A percentile compares a stretch with the other conserved stretches of the same genome.
These are phyloP conservation scores for Dunaliella primolecta DNA, from an alignment of 139 green algal genomes.

Conservation along the genomic window DNA sequence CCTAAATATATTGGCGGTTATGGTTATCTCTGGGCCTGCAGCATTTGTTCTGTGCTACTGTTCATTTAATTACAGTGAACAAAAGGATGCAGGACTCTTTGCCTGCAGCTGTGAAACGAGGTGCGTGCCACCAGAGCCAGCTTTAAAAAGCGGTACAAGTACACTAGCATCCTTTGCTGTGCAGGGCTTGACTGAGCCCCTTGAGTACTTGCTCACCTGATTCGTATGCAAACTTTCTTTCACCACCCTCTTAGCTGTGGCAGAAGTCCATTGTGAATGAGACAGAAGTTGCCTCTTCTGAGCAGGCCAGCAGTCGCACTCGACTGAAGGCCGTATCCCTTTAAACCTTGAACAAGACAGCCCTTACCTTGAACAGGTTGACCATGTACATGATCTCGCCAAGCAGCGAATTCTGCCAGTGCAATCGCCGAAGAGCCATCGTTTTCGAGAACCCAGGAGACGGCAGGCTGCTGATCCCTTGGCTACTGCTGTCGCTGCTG, in stretches of 20 bases:
- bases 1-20: too few relatives aligned
- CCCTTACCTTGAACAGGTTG: constrained; percentile 48
- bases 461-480: background rate
- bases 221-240: background rate
- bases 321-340: too few relatives aligned
- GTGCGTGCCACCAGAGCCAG: too few relatives aligned
- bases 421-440: constrained; percentile 55
- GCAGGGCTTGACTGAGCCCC: too few relatives aligned
- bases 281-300: background rate
- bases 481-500: background rate
- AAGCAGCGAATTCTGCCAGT: constrained; percentile 57
- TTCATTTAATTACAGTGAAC: too few relatives aligned
- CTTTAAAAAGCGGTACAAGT: too few relatives aligned
- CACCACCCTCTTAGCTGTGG: background rate
- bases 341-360: too few relatives aligned
- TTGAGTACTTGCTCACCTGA: background rate
- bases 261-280: background rate
- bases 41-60: too few relatives aligned
- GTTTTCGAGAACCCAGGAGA: constrained; percentile 33
- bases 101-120: too few relatives aligned
- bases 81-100: too few relatives aligned
- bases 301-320: background rate
- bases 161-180: too few relatives aligned
- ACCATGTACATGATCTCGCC: constrained; percentile 50
- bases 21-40: too few relatives aligned